Base-by-base conservation (phyloP, 441 rosid species). In the Gossypium schwendimanii region DNA sequence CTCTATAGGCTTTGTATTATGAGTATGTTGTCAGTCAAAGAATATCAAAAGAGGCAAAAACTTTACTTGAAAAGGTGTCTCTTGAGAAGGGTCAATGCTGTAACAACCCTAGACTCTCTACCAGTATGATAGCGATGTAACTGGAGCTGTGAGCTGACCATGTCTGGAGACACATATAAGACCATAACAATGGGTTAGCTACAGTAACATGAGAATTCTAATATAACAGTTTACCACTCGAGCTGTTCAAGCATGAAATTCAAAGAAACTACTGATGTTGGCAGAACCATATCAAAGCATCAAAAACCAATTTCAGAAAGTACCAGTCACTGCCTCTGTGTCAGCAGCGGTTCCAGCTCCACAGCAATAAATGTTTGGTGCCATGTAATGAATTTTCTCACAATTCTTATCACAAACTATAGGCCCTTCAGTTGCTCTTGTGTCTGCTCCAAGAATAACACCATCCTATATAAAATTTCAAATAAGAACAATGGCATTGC, bases 341-440 rank as follows among this genome's bases (percentile, higher is more conserved):
- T 94, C 98, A 66, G 98, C 99, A 70, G 98, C 98, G n/a, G 96
- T 93, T 83, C 98, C 99, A 3, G 97, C 99, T 76, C 97, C 99
- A 76, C 98, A 95, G 77, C 99, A 95, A 71, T 90, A 95, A 39
- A 93, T 91, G 85, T 93, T 95, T 20, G 99, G 99, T 21, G 99
- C 98, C 97, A 93, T 95, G 65, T 88, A 93, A 73, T 95, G 99
- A 74, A 95, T 95, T 80, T 95, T 95, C 85, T 95, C 98, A 73
- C 99, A 95, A 63, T 93, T 95, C 81, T 93, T 93, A 81, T 95
- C 99, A 77, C 96, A 91, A 62, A 93, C 98, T 23, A 95, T 93
- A 24, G 99, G 96, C 7, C 99, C 99, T 82, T 89, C 97, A n/a
- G 99, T 91, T 31, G 99, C 99, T 78, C 97, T 81, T 1, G 98